Evolutionary conservation across 129 eudicot genomes (phyloP), one percentile per base, ranked within the genome.

Genomic region (Centaurea solstitialis): DNA sequence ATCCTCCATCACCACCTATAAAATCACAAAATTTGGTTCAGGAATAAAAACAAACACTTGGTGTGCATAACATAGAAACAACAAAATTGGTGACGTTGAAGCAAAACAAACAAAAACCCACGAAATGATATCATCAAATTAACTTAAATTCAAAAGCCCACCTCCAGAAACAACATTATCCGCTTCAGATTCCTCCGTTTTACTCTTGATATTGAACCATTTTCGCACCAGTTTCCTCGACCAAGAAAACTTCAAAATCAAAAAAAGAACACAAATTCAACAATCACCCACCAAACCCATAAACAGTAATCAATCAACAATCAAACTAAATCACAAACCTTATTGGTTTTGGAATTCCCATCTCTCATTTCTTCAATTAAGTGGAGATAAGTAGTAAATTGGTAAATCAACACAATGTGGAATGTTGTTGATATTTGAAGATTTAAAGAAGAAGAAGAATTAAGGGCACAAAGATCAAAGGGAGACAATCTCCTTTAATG

Each of bases 141-240:
- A 57, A 57, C 65, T 57, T 57, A 7, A 22, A 57, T 57, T 57
- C 9, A 57, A 57, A 57, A 57, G 22, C 65, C 20, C 71, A 93
- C 98, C 98, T 86, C 86, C 90, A 86, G 72, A 80, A 61, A 87
- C 91, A 83, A 41, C 87, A 83, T 83, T 93, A 92, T 92, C 93
- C 69, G 88, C 79, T 12, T 82, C 78, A 79, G 79, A 78, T 43
- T 94, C 91, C 75, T 90, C 96, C 2, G 77, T 75, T 80, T 90
- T 94, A 79, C 93, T 74, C 93, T 89, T 94, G 87, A 89, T 83
- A 83, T 90, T 94, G 84, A 94, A 90, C 97, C 97, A 94, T 62
- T 92, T 94, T 41, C 97, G 86, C 37, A 94, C 93, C 79, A 94
- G 81, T 75, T 92, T 85, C 85, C 87, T 94, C 33, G 98, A 89